These are phyloP conservation scores for Ricinus communis DNA, from an alignment of 345 rosid genomes.

Conservation along the genomic window DNA sequence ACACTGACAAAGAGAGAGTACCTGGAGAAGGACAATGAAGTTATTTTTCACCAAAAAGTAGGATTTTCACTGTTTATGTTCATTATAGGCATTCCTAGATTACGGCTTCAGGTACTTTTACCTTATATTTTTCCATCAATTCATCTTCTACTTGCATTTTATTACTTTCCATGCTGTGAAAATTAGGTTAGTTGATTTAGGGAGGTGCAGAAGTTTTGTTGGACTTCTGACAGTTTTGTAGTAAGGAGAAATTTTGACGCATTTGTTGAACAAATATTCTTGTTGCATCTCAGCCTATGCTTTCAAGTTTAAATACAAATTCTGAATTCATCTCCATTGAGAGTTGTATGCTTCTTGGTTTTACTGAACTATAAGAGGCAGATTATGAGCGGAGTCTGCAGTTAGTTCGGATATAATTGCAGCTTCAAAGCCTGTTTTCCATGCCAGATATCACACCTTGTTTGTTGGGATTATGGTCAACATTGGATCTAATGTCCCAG, in stretches of 20 bases:
- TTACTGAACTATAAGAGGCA: too few species aligned
- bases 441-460: too few species aligned
- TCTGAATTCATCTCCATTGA: neutral
- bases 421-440: too few species aligned
- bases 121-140: neutral
- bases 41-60: neutral
- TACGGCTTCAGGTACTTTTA: neutral
- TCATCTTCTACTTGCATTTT: neutral
- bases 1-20: conserved; percentile 14
- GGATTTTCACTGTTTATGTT: conserved; percentile 14
- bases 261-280: neutral
- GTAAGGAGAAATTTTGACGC: conserved; percentile 1
- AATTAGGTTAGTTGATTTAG: neutral
- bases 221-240: conserved; percentile 17
- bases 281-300: neutral
- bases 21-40: conserved; percentile 17
- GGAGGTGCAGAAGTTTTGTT: neutral
- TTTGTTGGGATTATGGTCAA: too few species aligned
- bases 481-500: too few species aligned
- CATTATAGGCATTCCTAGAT: neutral
- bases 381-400: too few species aligned
- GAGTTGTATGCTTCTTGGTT: neutral
- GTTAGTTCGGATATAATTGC: too few species aligned
- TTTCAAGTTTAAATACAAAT: neutral
- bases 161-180: neutral